Percentiles rank a stretch among this genome's conserved stretches.
Evolutionary conservation across 352 stramenopile genomes (phyloP).

Genomic region (Pythium pyrilobum): DNA sequence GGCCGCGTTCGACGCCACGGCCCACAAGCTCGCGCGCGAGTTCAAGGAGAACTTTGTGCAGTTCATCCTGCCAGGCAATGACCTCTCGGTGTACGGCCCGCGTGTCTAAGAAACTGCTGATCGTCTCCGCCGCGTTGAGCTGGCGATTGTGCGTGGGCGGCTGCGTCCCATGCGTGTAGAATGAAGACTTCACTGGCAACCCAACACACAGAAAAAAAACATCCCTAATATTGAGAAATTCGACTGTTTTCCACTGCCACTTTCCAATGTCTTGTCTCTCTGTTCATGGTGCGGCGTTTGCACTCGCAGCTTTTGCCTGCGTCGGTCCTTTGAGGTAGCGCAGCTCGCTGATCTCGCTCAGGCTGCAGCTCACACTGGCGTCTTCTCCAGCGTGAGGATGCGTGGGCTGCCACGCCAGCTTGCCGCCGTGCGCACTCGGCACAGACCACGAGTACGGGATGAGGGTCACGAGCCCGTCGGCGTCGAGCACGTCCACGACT

Average conservation of each 20-base stretch:
- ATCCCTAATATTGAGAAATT: too few species aligned
- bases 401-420: background rate
- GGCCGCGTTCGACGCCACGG: conserved; percentile 66
- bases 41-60: conserved; percentile 86
- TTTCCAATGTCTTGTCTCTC: background rate
- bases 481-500: conserved; percentile 18
- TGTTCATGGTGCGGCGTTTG: background rate
- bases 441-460: conserved; percentile 6
- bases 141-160: background rate
- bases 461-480: conserved; percentile 1
- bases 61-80: conserved; percentile 74
- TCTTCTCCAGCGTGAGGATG: conserved; percentile 1
- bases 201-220: background rate
- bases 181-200: too few species aligned
- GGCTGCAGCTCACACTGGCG: background rate
- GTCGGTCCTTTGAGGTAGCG: conserved; percentile 41
- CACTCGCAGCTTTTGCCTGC: background rate
- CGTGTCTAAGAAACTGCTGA: conserved; percentile 28
- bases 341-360: conserved; percentile 45
- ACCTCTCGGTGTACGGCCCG: conserved; percentile 59
- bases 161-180: too few species aligned
- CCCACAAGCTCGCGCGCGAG: conserved; percentile 64
- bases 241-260: too few species aligned
- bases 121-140: conserved; percentile 11
- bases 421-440: background rate